phyloP scores from a whole-genome alignment of 805 yeast species.

The Zygosaccharomyces rouxii region DNA sequence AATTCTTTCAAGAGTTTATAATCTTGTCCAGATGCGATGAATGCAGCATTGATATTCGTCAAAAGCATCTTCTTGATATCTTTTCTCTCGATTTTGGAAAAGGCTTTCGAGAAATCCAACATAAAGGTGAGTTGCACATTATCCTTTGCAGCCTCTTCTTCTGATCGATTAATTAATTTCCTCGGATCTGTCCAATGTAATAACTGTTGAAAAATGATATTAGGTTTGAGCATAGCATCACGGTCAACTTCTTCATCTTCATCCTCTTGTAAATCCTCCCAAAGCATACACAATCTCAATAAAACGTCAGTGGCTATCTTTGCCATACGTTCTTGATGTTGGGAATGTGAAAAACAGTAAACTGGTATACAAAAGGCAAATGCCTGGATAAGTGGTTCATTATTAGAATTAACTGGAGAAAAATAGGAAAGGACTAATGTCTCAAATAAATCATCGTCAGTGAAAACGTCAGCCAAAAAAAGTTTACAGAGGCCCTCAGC shows the following conservation, averaged over 20 bases:
- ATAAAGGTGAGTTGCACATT: conserved; percentile 55
- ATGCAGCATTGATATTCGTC: conserved; percentile 46
- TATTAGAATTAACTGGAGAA: conserved; percentile 58
- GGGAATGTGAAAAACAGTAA: conserved; percentile 68
- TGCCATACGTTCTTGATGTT: conserved; percentile 65
- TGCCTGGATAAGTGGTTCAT: conserved; percentile 69
- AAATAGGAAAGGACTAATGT: conserved; percentile 70
- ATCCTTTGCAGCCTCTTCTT: conserved; percentile 40
- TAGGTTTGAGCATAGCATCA: conserved; percentile 39
- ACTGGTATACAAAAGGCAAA: conserved; percentile 86
- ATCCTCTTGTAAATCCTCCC: conserved; percentile 37
- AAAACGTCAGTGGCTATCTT: conserved; percentile 64
- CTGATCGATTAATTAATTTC: conserved; percentile 49
- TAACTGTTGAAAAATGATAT: conserved; percentile 61
- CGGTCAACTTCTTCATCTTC: conserved; percentile 27
- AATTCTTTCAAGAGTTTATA: conserved; percentile 27
- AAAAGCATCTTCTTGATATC: conserved; percentile 53
- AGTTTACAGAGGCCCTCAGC: conserved; percentile 86
- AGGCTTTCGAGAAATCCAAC: conserved; percentile 47
- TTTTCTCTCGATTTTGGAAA: conserved; percentile 45
- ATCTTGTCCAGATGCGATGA: conserved; percentile 36
- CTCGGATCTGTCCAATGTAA: conserved; percentile 83
- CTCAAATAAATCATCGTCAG: conserved; percentile 67
- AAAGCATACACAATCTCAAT: conserved; percentile 47
- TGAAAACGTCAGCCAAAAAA: conserved; percentile 68